These are phyloP conservation scores for Aspergillus pseudoglaucus DNA, from an alignment of 2,329 filamentous ascomycete species.

Conservation along the genomic window DNA sequence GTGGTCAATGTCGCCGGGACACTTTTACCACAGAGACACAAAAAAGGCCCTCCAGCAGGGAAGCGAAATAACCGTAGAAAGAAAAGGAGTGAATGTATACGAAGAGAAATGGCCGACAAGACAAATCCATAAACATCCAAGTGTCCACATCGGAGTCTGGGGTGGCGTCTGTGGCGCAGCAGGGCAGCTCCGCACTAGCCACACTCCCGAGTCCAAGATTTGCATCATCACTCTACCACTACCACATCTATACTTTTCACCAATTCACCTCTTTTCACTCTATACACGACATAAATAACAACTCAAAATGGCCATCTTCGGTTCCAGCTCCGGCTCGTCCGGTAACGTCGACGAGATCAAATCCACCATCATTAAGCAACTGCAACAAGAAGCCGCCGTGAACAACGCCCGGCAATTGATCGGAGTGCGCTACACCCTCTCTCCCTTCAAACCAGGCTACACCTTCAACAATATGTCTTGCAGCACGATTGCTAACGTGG, in stretches of 20 bases:
- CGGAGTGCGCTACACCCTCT: conserved; percentile 46
- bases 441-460: conserved; percentile 1
- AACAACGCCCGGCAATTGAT: conserved; percentile 65
- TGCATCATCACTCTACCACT: background rate
- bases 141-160: conserved; percentile 17
- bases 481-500: background rate
- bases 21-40: too few species aligned
- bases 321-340: conserved; percentile 20
- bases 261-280: background rate
- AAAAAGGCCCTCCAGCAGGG: background rate
- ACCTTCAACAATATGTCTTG: too few species aligned
- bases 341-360: conserved; percentile 32
- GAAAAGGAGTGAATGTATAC: conserved; percentile 6
- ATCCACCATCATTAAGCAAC: conserved; percentile 57
- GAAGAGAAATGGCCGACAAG: background rate
- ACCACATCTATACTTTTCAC: conserved; percentile 2
- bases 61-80: conserved; percentile 1
- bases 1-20: too few species aligned
- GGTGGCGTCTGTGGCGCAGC: conserved; percentile 10
- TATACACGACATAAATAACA: background rate
- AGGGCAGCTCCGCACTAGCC: conserved; percentile 8
- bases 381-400: conserved; percentile 59
- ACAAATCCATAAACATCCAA: conserved; percentile 10
- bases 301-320: conserved; percentile 34
- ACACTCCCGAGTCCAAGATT: conserved; percentile 5